Evolutionary conservation across 2,329 filamentous ascomycete genomes (phyloP), one percentile per base, ranked within the genome.

Genomic region (Talaromyces sp.): DNA sequence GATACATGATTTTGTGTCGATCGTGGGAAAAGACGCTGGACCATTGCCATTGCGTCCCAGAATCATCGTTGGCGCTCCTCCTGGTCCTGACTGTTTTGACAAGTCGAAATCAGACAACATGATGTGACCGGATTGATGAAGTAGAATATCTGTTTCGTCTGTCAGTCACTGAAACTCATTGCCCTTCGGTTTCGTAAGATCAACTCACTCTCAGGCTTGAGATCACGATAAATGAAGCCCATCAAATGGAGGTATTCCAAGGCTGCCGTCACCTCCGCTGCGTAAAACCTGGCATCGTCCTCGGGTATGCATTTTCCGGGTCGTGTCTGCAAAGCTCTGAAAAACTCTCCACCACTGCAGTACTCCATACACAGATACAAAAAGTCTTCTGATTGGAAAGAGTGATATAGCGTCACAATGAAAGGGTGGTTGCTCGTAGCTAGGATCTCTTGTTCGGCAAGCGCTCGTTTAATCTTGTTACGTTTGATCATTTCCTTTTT

Each of bases 401-500:
- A 98, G 80, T 99, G 95, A 77, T 98, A 99, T 2, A 99, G 84
- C 0, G 95, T 99, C 68, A 99, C 95, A 75, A 99, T 99, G 78
- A 99, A 99, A 0, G 95, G 95, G 74, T 99, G 95, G 73, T 99
- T 99, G 83, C 94, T 98, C 49, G 95, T 99, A 8, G 95, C 95
- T 63, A 99, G 83, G 70, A 99, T 99, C 79, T 99, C 95, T 77
- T 98, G 95, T 80, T 99, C 95, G 43, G 95, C 95, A 71, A 99
- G 84, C 15, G 95, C 95, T 75, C 95, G 89, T 86, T 99, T 99
- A 82, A 99, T 99, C 86, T 99, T 99, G 84, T 99, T 99, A 66
- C 95, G 91, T 83, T 99, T 99, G 80, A 99, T 99, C 95, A 99
- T 99, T 80, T 99, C 95, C 84, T 98, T 97, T 81, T 99, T 99